Conservation (phyloP, 2,329 filamentous ascomycete genomes). For the Capronia epimyces region DNA sequence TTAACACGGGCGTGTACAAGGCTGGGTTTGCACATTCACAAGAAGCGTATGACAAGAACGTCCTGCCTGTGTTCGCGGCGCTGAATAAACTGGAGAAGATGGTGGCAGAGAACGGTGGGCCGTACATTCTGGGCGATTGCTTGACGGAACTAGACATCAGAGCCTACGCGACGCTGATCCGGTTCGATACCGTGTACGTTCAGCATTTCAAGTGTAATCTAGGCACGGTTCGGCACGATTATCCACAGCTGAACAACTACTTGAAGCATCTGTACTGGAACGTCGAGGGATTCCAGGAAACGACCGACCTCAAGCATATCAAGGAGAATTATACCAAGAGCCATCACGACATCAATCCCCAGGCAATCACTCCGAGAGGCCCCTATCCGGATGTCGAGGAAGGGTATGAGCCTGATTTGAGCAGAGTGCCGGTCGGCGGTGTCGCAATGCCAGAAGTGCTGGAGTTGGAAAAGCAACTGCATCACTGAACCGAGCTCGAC, state of each 20-base stretch:
- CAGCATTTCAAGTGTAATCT: constrained; percentile 65
- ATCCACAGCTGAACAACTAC: constrained; percentile 58
- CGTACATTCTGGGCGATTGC: constrained; percentile 51
- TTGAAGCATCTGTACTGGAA: constrained; percentile 56
- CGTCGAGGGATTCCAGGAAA: constrained; percentile 50
- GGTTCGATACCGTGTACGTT: constrained; percentile 58
- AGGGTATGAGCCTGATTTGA: constrained; percentile 47
- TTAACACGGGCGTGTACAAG: constrained; percentile 59
- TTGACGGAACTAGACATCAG: constrained; percentile 58
- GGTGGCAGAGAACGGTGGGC: constrained; percentile 44
- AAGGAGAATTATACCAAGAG: constrained; percentile 64
- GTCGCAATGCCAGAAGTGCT: constrained; percentile 33
- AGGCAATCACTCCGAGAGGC: constrained; percentile 57
- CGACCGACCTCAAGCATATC: constrained; percentile 61
- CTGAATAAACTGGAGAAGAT: constrained; percentile 55
- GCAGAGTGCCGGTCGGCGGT: constrained; percentile 44
- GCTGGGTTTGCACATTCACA: constrained; percentile 56
- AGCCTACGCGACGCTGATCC: constrained; percentile 53
- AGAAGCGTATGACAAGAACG: constrained; percentile 50
- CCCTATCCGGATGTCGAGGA: constrained; percentile 56
- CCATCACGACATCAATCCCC: constrained; percentile 55
- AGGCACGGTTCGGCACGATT: constrained; percentile 55
- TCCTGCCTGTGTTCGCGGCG: constrained; percentile 53
- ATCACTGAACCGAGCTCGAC: no score
- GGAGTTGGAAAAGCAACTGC: constrained; percentile 22